Percentiles rank a stretch among this genome's conserved stretches.
These are phyloP conservation scores for Mycena floridula DNA, from an alignment of 768 basidiomycete species.

Conservation along the genomic window DNA sequence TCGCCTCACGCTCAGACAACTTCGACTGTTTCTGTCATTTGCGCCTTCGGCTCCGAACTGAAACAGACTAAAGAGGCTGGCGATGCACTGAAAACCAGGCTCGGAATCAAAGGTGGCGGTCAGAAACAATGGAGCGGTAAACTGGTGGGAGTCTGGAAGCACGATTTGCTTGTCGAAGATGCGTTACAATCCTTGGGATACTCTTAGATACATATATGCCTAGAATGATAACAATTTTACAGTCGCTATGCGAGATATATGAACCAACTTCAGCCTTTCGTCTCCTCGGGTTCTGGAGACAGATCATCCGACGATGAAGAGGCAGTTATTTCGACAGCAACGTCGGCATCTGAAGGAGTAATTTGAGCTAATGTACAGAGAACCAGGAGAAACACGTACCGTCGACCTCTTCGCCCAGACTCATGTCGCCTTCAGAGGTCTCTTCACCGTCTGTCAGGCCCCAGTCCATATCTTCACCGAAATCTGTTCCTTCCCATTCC, in stretches of 20 bases:
- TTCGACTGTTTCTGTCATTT: slow-evolving; percentile 44
- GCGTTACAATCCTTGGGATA: slow-evolving; percentile 15
- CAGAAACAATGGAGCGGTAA: slow-evolving; percentile 80
- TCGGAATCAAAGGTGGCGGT: slow-evolving; percentile 71
- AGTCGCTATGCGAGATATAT: too few species aligned
- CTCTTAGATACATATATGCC: too few species aligned
- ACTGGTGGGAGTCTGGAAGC: slow-evolving; percentile 54
- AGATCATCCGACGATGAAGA: too few species aligned
- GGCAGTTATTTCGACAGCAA: too few species aligned
- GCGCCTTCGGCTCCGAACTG: slow-evolving; percentile 58
- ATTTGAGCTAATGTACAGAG: too few species aligned
- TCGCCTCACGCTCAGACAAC: slow-evolving; percentile 51
- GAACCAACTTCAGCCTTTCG: too few species aligned
- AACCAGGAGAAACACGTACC: slow-evolving; percentile 3
- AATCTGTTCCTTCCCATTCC: slow-evolving; percentile 10
- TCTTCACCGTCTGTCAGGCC: slow-evolving; percentile 37
- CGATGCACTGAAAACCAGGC: slow-evolving; percentile 47
- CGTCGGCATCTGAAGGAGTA: too few species aligned
- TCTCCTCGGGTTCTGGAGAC: too few species aligned
- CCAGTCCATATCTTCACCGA: slow-evolving; percentile 18
- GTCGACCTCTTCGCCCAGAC: slow-evolving; percentile 6
- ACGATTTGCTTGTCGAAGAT: slow-evolving; percentile 34
- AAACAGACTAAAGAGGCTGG: slow-evolving; percentile 53
- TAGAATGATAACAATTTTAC: too few species aligned
- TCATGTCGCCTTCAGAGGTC: slow-evolving; percentile 13